A percentile compares a stretch with the other conserved stretches of the same genome.
Evolutionary conservation across 139 green algal genomes (phyloP).

Genomic region (Chlorella ohadii): DNA sequence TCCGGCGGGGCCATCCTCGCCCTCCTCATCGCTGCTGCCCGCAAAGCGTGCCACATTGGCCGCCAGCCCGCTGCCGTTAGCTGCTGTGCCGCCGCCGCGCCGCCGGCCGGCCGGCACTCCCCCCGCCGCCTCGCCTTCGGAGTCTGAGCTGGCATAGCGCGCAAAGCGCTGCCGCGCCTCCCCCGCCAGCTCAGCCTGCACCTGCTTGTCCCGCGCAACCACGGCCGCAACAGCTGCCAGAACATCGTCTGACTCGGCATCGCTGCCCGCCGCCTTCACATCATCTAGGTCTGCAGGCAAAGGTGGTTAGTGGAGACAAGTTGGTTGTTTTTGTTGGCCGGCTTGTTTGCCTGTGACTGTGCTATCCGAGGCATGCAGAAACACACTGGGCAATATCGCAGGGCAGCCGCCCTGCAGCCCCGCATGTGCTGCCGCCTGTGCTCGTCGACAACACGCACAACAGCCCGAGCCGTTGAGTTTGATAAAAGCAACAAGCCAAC

Average conservation of each 20-base stretch:
- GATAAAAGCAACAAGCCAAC: too few species aligned
- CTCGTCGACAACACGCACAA: too few species aligned
- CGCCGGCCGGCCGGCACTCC: not conserved
- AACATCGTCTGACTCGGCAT: slow-evolving; percentile 34
- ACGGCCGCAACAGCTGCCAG: slow-evolving; percentile 17
- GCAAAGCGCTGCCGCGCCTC: not conserved
- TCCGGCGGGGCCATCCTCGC: not conserved
- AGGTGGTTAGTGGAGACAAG: too few species aligned
- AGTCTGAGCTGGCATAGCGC: not conserved
- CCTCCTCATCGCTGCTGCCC: slow-evolving; percentile 29
- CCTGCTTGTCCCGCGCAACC: slow-evolving; percentile 9
- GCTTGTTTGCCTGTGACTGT: too few species aligned
- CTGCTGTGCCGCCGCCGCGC: not conserved
- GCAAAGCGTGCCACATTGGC: slow-evolving; percentile 12
- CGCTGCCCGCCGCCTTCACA: slow-evolving; percentile 1
- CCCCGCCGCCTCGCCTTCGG: not conserved
- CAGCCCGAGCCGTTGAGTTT: too few species aligned
- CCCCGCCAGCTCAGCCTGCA: slow-evolving; percentile 28
- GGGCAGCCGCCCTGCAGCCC: not conserved
- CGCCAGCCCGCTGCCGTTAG: not conserved
- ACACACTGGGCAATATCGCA: not conserved
- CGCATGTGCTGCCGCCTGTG: too few species aligned
- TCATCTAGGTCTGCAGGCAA: slow-evolving; percentile 43
- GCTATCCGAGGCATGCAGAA: not conserved
- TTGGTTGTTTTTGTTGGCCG: too few species aligned